Evolutionary conservation across 73 alveolate genomes (phyloP), one percentile per base, ranked within the genome.

Genomic region (Symbiodinium pilosum): DNA sequence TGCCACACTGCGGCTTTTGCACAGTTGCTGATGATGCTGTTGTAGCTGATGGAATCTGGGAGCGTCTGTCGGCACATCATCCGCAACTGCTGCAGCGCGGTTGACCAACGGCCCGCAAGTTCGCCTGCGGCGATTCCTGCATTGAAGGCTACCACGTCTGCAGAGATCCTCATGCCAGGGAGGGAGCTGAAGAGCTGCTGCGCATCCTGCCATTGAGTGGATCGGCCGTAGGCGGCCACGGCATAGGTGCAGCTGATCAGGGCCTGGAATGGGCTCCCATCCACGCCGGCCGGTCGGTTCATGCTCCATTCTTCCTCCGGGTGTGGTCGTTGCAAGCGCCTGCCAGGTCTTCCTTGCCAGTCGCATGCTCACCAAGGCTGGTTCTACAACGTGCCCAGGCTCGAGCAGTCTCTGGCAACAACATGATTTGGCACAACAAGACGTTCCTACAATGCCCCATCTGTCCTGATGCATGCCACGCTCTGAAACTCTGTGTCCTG

Each of bases 91-190:
- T 30, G 43, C 41, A 59, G 71, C 21, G 95, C 86, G 36, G 36
- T 64, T 36, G 16, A 30, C 77, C 77, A 64, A 69, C 40, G n/a
- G 38, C 43, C 47, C 1, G 34, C 68, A 16, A 34, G 59, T 43
- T 87, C 85, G 85, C 85, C 43, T 38, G 86, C 95, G 36, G 71
- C 34, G 38, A 88, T 59, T 36, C 73, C 75, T 20, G 71, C 36
- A 18, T 88, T 88, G 47, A 43, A 64, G 73, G 69, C 39, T 69
- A 88, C 95, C 16, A 88, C 28, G 47, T 88, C 95, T 39, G 95
- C 95, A 20, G 47, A 41, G 41, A 38, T 56, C 26, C 43, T 54
- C 85, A 20, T 24, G 42, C 28, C n/a, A 28, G 81, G 81, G 43
- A 87, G 30, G 64, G 1, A 1, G 42, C 51, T 20, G 85, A 56